phyloP scores from a whole-genome alignment of 164 flowering plant species.

The Cinnamomum chago region DNA sequence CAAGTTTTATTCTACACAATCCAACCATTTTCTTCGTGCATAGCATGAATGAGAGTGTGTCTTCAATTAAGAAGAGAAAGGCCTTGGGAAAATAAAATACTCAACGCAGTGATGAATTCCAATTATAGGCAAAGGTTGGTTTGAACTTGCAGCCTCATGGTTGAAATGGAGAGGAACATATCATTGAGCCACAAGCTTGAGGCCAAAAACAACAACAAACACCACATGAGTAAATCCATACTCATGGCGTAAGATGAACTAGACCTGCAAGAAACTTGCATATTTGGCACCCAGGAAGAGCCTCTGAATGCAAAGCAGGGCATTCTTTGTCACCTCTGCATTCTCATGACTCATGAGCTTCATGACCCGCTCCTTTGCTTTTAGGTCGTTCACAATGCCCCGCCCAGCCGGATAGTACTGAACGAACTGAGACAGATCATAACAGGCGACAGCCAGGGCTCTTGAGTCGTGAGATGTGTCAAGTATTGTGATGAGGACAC shows the following conservation, averaged over 20 bases:
- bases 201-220: not conserved
- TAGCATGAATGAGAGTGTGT: not conserved
- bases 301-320: constrained; percentile 87
- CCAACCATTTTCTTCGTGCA: not conserved
- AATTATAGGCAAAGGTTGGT: not conserved
- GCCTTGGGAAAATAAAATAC: not conserved
- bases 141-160: not conserved
- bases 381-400: constrained; percentile 71
- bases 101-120: not conserved
- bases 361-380: constrained; percentile 93
- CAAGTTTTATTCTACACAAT: not conserved
- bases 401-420: constrained; percentile 88
- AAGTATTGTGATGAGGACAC: constrained; percentile 88
- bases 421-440: constrained; percentile 89
- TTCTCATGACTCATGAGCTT: constrained; percentile 88
- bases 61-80: not conserved
- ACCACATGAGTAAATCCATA: not conserved
- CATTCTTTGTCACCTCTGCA: constrained; percentile 85
- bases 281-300: constrained; percentile 95
- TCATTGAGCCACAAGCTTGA: not conserved
- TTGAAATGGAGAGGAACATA: not conserved
- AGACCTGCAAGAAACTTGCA: constrained; percentile 92
- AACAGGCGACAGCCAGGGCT: constrained; percentile 89
- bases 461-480: constrained; percentile 85
- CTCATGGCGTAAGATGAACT: not conserved